These are phyloP conservation scores for Lipomyces yamadae DNA, from an alignment of 805 yeast species.

Conservation along the genomic window DNA sequence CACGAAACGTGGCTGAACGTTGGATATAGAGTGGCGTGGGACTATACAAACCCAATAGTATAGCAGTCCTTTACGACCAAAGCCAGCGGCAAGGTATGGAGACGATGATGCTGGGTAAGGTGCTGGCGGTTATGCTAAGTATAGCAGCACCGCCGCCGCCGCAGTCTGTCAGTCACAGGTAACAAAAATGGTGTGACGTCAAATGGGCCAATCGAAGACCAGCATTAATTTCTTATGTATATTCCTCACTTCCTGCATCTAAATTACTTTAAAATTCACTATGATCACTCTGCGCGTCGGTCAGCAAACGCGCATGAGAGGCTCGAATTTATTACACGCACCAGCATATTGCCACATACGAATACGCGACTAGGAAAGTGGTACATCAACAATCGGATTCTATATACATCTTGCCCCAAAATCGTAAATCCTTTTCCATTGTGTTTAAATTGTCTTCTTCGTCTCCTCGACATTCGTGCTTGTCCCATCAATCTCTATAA, in stretches of 20 bases:
- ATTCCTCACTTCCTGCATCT: no score
- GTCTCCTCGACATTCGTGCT: not conserved
- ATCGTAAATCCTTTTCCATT: not conserved
- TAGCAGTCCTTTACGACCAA: not conserved
- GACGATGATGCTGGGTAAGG: not conserved
- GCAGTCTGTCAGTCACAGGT: not conserved
- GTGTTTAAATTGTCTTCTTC: constrained; percentile 1
- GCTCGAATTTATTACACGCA: not conserved
- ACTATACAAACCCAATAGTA: not conserved
- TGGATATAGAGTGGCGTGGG: not conserved
- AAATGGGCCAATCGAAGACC: not conserved
- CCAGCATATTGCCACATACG: not conserved
- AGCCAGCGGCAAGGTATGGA: not conserved
- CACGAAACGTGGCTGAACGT: not conserved
- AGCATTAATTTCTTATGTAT: no score
- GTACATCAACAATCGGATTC: not conserved
- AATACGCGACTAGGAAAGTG: not conserved
- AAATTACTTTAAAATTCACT: no score
- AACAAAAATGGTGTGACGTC: not conserved
- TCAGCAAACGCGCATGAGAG: not conserved
- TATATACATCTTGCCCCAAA: not conserved
- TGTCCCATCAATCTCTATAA: not conserved
- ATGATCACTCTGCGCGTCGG: not conserved
- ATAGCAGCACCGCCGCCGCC: constrained; percentile 17
- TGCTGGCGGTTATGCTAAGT: constrained; percentile 23